Evolutionary conservation across 1,284 basidiomycete species (phyloP).

Genomic region (Rhodotorula sp.): DNA sequence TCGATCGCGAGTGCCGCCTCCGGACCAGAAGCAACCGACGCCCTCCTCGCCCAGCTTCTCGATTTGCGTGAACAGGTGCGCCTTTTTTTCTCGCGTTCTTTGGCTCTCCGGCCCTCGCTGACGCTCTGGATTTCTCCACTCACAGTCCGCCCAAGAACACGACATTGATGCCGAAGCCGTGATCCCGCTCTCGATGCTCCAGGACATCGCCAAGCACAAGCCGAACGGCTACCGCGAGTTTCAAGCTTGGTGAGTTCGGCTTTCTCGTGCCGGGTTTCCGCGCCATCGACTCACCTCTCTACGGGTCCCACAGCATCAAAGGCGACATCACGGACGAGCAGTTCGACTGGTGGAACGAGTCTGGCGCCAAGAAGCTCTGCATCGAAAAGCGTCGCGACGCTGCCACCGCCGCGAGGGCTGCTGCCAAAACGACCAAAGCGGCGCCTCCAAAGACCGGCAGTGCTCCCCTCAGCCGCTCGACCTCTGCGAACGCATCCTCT

Average conservation of each 20-base stretch:
- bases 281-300: neutral
- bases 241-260: slow-evolving; percentile 3
- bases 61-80: slow-evolving; percentile 18
- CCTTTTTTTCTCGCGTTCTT: accelerated
- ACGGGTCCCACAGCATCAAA: slow-evolving; percentile 10
- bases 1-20: neutral
- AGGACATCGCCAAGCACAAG: slow-evolving; percentile 20
- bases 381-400: neutral
- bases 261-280: neutral
- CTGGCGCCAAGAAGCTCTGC: slow-evolving; percentile 19
- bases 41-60: slow-evolving; percentile 12
- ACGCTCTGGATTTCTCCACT: neutral
- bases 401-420: neutral
- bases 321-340: slow-evolving; percentile 11
- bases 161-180: slow-evolving; percentile 18
- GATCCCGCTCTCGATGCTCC: slow-evolving; percentile 20
- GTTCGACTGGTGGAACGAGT: slow-evolving; percentile 15
- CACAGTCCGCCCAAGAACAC: slow-evolving; percentile 9
- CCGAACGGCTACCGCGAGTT: slow-evolving; percentile 17
- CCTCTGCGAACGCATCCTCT: too few species aligned
- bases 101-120: neutral
- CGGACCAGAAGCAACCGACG: neutral
- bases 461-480: too few species aligned
- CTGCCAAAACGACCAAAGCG: neutral
- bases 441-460: too few species aligned